Base-by-base conservation (phyloP, 1,284 basidiomycete genomes). In the Pyrrhoderma lamaoense region DNA sequence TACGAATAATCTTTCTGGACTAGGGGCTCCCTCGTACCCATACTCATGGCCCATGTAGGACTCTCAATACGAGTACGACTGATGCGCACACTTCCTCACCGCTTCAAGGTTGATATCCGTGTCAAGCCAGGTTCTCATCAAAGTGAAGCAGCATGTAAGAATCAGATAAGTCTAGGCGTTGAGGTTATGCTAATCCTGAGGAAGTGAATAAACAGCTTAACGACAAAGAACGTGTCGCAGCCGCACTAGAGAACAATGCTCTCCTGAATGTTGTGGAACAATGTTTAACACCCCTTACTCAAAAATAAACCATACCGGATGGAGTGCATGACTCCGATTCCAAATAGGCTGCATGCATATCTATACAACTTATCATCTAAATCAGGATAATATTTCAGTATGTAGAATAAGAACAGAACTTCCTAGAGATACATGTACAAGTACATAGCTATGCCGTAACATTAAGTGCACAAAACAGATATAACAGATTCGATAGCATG, bases 141-240 rank as follows among this genome's bases (percentile, higher is more conserved):
- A 67, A 93, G 88, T 63, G 95, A 97, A 65, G 77, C 85, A 57
- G 85, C 93, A 47, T 79, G 90, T 89, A 57, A 42, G 79, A 61
- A 9, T 13, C 21, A 11, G 22, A 27, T 19, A 42, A 18, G 22
- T 42, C 22, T 37, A 23, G 37, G n/a, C 22, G 13, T 18, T 23
- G 39, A 13, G 40, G n/a, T n/a, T 40, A 5, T 18, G 16, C n/a
- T 40, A 40, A 22, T 14, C n/a, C 5, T 18, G 14, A 9, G 19
- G 4, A 57, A 91, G 94, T 98, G 31, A 99, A 99, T 72, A 99
- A 98, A 68, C 95, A 99, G 65, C 75, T 99, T 43, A 98, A 99
- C 64, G 95, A 99, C 70, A 99, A 99, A 69, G 95, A 99, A 69
- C 77, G 95, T 45, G 96, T 99, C 0, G 94, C 94, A 21, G 96